Evolutionary conservation across 2,329 filamentous ascomycete genomes (phyloP).

Genomic region (Cordyceps militaris): DNA sequence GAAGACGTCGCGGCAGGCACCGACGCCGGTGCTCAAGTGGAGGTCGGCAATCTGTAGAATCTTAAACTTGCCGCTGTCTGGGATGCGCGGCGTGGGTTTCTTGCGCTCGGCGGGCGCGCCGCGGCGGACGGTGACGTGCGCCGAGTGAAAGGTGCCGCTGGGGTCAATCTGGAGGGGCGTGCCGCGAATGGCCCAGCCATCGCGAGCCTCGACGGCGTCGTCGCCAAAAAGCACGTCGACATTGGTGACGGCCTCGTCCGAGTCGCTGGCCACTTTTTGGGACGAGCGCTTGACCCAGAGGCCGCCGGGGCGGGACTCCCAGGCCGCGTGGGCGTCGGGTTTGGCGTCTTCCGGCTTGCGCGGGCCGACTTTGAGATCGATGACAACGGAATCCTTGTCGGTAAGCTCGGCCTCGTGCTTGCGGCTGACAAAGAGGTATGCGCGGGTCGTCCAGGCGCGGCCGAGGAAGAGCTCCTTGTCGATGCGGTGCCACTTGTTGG

Average conservation of each 20-base stretch:
- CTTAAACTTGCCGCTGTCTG: constrained; percentile 90
- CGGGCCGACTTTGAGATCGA: constrained; percentile 70
- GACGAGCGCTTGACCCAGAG: constrained; percentile 75
- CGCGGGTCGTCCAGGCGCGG: constrained; percentile 64
- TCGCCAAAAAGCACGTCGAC: constrained; percentile 84
- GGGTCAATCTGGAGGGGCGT: constrained; percentile 65
- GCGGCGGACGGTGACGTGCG: constrained; percentile 71
- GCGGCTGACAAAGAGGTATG: constrained; percentile 74
- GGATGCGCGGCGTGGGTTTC: constrained; percentile 69
- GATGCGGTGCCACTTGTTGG: constrained; percentile 68
- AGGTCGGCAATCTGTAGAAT: constrained; percentile 95
- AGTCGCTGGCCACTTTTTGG: constrained; percentile 68
- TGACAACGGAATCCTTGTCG: constrained; percentile 66
- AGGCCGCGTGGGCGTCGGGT: constrained; percentile 50
- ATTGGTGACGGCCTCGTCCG: constrained; percentile 65
- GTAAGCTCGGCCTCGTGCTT: constrained; percentile 80
- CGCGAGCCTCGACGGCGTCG: constrained; percentile 82
- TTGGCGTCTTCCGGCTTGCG: constrained; percentile 51
- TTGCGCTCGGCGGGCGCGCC: constrained; percentile 57
- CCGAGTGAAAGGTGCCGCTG: constrained; percentile 53
- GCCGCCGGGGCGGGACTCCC: constrained; percentile 71
- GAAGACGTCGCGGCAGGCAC: constrained; percentile 77
- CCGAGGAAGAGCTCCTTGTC: constrained; percentile 85
- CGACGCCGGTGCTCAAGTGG: constrained; percentile 85
- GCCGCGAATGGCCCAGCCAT: constrained; percentile 74